Evolutionary conservation across 2,329 filamentous ascomycete genomes (phyloP).

Genomic region (Trichoderma pleuroti): DNA sequence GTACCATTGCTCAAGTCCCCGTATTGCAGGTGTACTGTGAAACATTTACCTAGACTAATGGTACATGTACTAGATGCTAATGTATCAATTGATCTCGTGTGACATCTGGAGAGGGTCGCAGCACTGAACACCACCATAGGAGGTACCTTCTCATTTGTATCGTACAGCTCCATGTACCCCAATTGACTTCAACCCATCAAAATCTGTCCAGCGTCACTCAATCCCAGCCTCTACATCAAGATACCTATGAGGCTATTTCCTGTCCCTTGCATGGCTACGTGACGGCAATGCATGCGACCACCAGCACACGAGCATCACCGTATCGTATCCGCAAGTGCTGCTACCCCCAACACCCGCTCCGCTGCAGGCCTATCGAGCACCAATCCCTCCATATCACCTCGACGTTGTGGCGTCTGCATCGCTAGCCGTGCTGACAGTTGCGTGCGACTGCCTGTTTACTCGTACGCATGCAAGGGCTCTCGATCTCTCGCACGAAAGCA

Average conservation of each 20-base stretch:
- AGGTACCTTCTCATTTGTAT: background rate
- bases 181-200: background rate
- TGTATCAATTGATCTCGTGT: background rate
- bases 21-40: background rate
- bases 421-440: background rate
- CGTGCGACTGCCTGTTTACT: background rate
- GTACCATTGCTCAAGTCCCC: background rate
- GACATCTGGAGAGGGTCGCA: background rate
- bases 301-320: background rate
- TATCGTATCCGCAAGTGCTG: background rate
- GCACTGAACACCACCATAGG: background rate
- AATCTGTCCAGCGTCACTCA: background rate
- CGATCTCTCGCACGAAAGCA: background rate
- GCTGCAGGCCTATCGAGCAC: background rate
- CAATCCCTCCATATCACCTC: background rate
- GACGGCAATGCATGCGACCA: background rate
- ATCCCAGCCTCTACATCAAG: background rate
- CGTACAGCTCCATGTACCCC: background rate
- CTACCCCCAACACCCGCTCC: background rate
- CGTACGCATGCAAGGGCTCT: background rate
- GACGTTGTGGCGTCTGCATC: background rate
- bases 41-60: background rate
- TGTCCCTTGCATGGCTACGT: constrained; percentile 5
- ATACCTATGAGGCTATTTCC: background rate
- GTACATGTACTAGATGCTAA: background rate